Evolutionary conservation across 2,329 filamentous ascomycete genomes (phyloP), one percentile per base, ranked within the genome.

Genomic region (Mycosphaerelloides madeirae): DNA sequence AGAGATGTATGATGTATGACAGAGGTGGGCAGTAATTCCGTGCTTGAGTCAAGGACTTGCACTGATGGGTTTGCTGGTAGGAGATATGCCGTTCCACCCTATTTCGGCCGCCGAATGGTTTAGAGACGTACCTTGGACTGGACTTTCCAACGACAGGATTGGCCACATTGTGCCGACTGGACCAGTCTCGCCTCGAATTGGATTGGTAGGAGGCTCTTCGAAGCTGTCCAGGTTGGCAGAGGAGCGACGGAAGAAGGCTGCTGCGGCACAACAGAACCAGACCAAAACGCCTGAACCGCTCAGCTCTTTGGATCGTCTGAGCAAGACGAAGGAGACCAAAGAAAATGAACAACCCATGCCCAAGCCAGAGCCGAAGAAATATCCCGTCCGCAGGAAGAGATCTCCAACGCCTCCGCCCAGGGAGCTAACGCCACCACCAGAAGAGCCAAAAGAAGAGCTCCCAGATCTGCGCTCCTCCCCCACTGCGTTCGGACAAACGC

Each of bases 171-270:
- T 90, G 9, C 50, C 58, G 29, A 68, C 85, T 20, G 74, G 82
- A 31, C 79, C 75, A 65, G 46, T 77, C 29, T 69, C 69, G 50
- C 81, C 77, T 41, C 72, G 70, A 37, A 78, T 82, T 14, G 84
- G 88, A 2, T 73, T 98, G 0, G 68, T 95, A 2, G 94, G 93
- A 22, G 94, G 93, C 28, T 78, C 81, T 7, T 95, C 91, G 4
- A 98, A 98, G 60, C 73, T 98, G 35, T 91, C 95, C 57, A 88
- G 88, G 37, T 72, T 98, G 32, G 90, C 91, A 40, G 88, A 88
- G 28, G 85, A 87, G 42, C 78, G 89, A 20, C 90, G 89, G 64
- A 90, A 87, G 68, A 95, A 89, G 65, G 82, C 81, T 12, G 82
- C 81, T 22, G 40, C 54, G n/a, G 31, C 46, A 13, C 45, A 52